Percentiles rank a stretch among this genome's conserved stretches.
Conservation (phyloP, 306 rosid species). For the Prunus kanzakura region DNA sequence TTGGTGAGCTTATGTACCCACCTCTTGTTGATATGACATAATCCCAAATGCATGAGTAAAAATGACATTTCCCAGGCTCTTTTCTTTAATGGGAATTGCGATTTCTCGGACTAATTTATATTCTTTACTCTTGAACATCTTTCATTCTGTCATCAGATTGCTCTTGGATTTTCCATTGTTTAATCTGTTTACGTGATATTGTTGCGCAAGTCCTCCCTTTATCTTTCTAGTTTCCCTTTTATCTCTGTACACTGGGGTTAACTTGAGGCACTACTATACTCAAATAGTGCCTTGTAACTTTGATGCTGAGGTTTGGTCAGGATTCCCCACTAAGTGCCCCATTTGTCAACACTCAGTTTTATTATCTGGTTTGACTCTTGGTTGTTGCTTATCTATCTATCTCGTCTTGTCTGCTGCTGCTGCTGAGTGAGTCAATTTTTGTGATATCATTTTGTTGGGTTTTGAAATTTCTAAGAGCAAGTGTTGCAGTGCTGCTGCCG, state of each 20-base stretch:
- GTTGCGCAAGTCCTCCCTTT: no score
- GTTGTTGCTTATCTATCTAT: not conserved
- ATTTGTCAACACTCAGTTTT: not conserved
- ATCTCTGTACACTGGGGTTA: not conserved
- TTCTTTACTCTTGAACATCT: constrained; percentile 18
- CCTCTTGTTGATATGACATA: constrained; percentile 26
- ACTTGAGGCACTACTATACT: no score
- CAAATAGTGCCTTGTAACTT: not conserved
- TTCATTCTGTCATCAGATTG: constrained; percentile 24
- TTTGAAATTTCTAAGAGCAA: not conserved
- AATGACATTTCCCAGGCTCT: constrained; percentile 39
- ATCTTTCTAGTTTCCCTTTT: not conserved
- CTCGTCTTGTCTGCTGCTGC: not conserved
- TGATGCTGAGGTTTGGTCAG: not conserved
- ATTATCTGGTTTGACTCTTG: not conserved
- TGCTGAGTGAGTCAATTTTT: not conserved
- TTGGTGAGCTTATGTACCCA: constrained; percentile 35
- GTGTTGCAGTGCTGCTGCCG: not conserved
- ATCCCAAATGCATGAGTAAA: constrained; percentile 20
- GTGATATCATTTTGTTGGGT: not conserved
- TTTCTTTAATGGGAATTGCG: constrained; percentile 43
- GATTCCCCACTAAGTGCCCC: constrained; percentile 9
- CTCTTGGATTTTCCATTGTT: not conserved
- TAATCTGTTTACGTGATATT: not conserved
- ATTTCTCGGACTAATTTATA: constrained; percentile 31